phyloP scores from a whole-genome alignment of 2,329 filamentous ascomycete genomes.

The Chaetomiaceae sp. region DNA sequence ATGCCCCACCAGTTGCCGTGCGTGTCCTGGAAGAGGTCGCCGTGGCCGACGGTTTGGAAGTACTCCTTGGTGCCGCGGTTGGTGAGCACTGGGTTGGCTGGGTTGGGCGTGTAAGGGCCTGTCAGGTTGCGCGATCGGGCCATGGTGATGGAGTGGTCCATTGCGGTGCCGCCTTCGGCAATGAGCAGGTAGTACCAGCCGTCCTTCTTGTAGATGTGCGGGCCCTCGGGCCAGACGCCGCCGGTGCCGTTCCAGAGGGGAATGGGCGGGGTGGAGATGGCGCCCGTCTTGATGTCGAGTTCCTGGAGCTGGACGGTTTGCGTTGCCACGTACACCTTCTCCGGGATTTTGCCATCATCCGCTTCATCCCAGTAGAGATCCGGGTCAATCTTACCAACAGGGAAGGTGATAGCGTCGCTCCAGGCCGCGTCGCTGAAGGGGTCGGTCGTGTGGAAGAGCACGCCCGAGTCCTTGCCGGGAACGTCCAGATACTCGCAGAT shows the following conservation, averaged over 20 bases:
- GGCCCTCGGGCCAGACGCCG: conserved; percentile 43
- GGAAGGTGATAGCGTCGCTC: conserved; percentile 42
- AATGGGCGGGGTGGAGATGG: conserved; percentile 27
- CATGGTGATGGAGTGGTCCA: conserved; percentile 47
- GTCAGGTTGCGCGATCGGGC: conserved; percentile 34
- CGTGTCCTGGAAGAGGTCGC: conserved; percentile 39
- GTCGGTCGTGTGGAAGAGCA: conserved; percentile 37
- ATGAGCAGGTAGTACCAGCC: conserved; percentile 54
- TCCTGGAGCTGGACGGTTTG: conserved; percentile 27
- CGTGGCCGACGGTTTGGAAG: conserved; percentile 41
- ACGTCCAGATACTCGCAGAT: conserved; percentile 28
- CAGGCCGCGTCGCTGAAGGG: conserved; percentile 35
- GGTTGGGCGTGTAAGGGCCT: conserved; percentile 39
- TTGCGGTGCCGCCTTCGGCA: conserved; percentile 54
- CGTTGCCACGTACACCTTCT: conserved; percentile 32
- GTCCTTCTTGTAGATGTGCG: conserved; percentile 51
- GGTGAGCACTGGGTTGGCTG: conserved; percentile 41
- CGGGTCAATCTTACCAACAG: conserved; percentile 45
- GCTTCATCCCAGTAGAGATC: conserved; percentile 40
- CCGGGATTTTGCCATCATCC: conserved; percentile 24
- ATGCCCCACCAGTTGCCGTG: conserved; percentile 48
- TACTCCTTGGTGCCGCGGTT: conserved; percentile 33
- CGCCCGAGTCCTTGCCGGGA: conserved; percentile 12
- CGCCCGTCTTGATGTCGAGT: conserved; percentile 32
- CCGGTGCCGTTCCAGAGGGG: conserved; percentile 41